A percentile compares a stretch with the other conserved stretches of the same genome.
These are phyloP conservation scores for Ehretia macrophylla DNA, from an alignment of 257 asterid genomes.

Conservation along the genomic window DNA sequence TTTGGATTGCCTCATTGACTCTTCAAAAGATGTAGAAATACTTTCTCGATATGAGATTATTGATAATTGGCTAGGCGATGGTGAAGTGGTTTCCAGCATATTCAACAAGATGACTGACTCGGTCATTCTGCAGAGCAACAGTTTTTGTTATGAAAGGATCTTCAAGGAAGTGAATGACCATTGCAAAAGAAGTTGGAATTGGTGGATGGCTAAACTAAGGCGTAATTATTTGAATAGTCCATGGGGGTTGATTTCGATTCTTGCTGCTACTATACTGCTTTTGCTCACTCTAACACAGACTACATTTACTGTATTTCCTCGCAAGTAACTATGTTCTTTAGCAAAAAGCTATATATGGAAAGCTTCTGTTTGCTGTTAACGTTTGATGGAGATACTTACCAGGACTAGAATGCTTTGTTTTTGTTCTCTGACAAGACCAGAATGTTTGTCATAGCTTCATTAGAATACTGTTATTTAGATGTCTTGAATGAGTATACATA, in stretches of 20 bases:
- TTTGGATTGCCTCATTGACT: slow-evolving; percentile 27
- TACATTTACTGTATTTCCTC: not conserved
- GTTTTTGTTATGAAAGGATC: slow-evolving; percentile 8
- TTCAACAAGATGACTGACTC: slow-evolving; percentile 21
- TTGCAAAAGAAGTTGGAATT: not conserved
- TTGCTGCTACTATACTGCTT: slow-evolving; percentile 12
- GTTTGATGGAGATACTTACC: too few relatives aligned
- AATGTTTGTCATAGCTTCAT: too few relatives aligned
- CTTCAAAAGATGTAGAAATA: slow-evolving; percentile 23
- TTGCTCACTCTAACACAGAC: slow-evolving; percentile 9
- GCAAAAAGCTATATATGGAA: not conserved
- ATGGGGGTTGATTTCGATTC: slow-evolving; percentile 10
- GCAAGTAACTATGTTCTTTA: too few relatives aligned
- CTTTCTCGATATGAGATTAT: slow-evolving; percentile 5
- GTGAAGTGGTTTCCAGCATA: slow-evolving; percentile 13
- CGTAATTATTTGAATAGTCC: slow-evolving; percentile 12
- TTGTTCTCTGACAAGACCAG: too few relatives aligned
- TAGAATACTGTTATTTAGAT: too few relatives aligned
- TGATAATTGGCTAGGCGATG: slow-evolving; percentile 26
- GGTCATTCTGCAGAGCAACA: not conserved
- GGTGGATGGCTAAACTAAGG: slow-evolving; percentile 10
- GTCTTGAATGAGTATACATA: too few relatives aligned
- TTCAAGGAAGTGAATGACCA: slow-evolving; percentile 6
- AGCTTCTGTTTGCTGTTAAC: not conserved
- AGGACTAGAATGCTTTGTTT: too few relatives aligned